Base-by-base conservation (phyloP, 2,329 filamentous ascomycete genomes). In the Chrysoporthe deuterocubensis region DNA sequence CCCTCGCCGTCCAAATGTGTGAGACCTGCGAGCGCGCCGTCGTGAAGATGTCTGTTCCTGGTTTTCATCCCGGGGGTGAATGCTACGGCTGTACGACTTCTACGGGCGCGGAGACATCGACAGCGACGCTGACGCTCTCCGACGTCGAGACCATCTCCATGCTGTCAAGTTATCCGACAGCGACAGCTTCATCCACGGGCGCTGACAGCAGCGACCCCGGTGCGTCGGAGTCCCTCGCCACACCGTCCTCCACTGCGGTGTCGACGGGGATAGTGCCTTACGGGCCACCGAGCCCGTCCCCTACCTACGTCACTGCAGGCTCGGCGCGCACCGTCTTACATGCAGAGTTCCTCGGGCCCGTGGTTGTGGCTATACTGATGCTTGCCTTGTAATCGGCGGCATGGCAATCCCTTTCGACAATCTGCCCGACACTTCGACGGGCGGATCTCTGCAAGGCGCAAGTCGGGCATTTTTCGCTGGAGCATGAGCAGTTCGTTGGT, bases 1-100 rank as follows among this genome's bases (percentile, higher is more conserved):
- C 73, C 6, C 57, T 74, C 11, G 74, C 74, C 1, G 60, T 72
- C 37, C 72, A 75, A 60, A 65, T 66, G 37, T 76, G 75, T 67
- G 68, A 66, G 43, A 73, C 72, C 21, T 75, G 75, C 70, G 65
- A 71, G 8, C 68, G 69, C 3, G 69, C 73, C 2, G 73, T 71
- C 4, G 73, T 74, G 59, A 70, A 68, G 37, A 75, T 73, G 1
- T 70, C 73, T 6, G 66, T 76, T 2, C 72, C 72, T 3, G 72
- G 73, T 1, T 72, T 72, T 58, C 72, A 69, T 0, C 71, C 73
- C 4, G 73, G 73, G 18, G 68, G 65, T n/a, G 65, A 69, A 3
- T 76, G 74, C 69, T 67, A 73, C 21, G 71, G 67, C 14, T 75
- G 75, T 64, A 67, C 48, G 6, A 70, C 72, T 1, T 74, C 65